These are phyloP conservation scores for Ilyonectria robusta DNA, from an alignment of 2,329 filamentous ascomycete species.

Conservation along the genomic window DNA sequence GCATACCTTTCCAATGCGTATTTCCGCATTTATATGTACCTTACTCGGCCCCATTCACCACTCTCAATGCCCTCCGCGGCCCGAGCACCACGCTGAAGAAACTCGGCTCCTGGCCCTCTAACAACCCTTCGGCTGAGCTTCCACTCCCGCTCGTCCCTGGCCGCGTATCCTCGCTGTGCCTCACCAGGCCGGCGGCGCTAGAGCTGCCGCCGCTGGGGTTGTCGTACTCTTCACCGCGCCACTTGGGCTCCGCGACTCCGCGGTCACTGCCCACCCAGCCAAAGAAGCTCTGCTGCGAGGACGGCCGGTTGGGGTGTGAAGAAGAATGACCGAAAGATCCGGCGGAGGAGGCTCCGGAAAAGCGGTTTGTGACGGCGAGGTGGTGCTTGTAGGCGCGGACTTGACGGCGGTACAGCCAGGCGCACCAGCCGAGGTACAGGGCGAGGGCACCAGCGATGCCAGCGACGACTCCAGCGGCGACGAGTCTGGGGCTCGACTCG, in stretches of 20 bases:
- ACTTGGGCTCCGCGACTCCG: constrained; percentile 50
- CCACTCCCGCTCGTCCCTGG: constrained; percentile 46
- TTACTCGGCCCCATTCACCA: constrained; percentile 70
- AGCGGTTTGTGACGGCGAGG: constrained; percentile 74
- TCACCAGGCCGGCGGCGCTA: constrained; percentile 42
- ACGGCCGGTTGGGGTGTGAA: constrained; percentile 31
- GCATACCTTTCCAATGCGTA: background rate
- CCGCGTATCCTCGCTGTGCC: constrained; percentile 47
- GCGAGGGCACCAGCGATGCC: constrained; percentile 75
- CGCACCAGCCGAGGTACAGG: constrained; percentile 78
- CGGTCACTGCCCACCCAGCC: constrained; percentile 51
- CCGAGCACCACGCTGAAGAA: constrained; percentile 80
- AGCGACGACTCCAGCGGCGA: constrained; percentile 70
- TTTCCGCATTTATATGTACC: no score
- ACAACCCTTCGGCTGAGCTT: constrained; percentile 65
- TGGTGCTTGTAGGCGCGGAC: constrained; percentile 79
- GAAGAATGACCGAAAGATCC: constrained; percentile 47
- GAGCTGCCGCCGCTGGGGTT: constrained; percentile 40
- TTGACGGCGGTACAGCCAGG: constrained; percentile 81
- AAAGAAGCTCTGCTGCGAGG: constrained; percentile 47
- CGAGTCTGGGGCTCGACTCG: constrained; percentile 56
- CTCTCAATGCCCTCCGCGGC: constrained; percentile 76
- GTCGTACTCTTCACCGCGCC: constrained; percentile 44
- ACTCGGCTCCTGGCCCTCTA: constrained; percentile 75
- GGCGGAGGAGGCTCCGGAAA: constrained; percentile 61